These are phyloP conservation scores for Dictyostelium firmibasis DNA, from an alignment of 78 protist species.

Conservation along the genomic window DNA sequence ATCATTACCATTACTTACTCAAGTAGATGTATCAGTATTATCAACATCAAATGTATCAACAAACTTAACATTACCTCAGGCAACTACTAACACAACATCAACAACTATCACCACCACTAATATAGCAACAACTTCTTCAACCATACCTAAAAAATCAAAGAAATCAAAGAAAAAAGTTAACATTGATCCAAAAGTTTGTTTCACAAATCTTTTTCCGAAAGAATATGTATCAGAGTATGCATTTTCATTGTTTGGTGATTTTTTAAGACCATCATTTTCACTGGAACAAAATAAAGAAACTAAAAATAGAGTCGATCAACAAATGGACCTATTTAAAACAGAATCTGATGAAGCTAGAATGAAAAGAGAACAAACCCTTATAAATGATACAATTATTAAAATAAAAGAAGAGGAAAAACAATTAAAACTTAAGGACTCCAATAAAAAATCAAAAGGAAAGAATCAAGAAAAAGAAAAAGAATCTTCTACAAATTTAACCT, in stretches of 20 bases:
- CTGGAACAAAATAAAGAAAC: background rate
- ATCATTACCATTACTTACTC: conserved; percentile 12
- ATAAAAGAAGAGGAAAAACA: background rate
- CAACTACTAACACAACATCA: background rate
- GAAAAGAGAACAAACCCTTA: conserved; percentile 57
- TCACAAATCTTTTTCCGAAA: background rate
- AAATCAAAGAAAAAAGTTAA: conserved; percentile 48
- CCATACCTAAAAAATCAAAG: conserved; percentile 8
- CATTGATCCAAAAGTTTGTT: conserved; percentile 18
- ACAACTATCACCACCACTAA: background rate
- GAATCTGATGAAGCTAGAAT: conserved; percentile 64
- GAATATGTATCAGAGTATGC: conserved; percentile 35
- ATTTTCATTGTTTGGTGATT: conserved; percentile 18
- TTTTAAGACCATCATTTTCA: background rate
- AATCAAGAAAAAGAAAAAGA: background rate
- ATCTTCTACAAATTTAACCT: background rate
- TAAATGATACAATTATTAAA: conserved; percentile 32
- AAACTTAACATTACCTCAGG: background rate
- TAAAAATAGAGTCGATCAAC: background rate
- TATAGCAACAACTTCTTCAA: background rate
- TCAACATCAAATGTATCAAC: background rate
- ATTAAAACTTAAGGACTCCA: background rate
- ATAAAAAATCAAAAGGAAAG: background rate
- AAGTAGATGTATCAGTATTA: background rate
- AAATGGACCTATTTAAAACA: background rate